Base-by-base conservation (phyloP, 202 grass and related monocot species). In the Panicum virgatum region DNA sequence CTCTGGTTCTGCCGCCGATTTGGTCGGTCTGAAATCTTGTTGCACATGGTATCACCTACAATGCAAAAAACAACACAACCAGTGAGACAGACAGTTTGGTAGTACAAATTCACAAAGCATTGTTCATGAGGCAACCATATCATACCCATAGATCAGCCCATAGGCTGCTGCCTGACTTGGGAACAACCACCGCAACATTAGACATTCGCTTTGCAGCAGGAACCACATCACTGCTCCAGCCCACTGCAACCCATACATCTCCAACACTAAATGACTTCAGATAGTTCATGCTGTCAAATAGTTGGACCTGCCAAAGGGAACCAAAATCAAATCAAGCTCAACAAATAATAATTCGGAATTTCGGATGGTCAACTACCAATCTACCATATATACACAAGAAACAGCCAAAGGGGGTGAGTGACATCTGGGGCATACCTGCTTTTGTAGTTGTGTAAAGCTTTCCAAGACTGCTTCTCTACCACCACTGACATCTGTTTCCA, bases 141-240 rank as follows among this genome's bases (percentile, higher is more conserved):
- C 43, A 43, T 90, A 98, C 96, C 90, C 92, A 98, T 56, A 98
- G 63, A 86, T 98, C 96, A 40, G 92, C 88, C 92, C 96, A 98
- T 62, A 98, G 38, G 77, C 96, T 95, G 77, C 88, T 82, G 75
- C 96, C 96, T 65, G 96, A 98, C 25, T 93, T 93, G 34, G 96
- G 96, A 91, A 98, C 96, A 69, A 98, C 65, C 57, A 98, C 86
- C 0, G 80, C 85, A 52, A 95, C 90, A 69, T 93, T 89, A 51
- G 96, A 91, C 92, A 93, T 93, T 76, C 90, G 84, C 23, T 98
- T 98, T 51, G 90, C 96, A 54, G 92, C 86, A 78, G 88, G 86
- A 71, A 95, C 90, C 72, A 98, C 80, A 83, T 98, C 96, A 18
- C 88, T 92, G 43, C 88, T 93, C 96, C 96, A 98, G 72, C 96